A percentile compares a stretch with the other conserved stretches of the same genome.
Conservation (phyloP, 2,329 filamentous ascomycete species). For the Penicillium crustosum region DNA sequence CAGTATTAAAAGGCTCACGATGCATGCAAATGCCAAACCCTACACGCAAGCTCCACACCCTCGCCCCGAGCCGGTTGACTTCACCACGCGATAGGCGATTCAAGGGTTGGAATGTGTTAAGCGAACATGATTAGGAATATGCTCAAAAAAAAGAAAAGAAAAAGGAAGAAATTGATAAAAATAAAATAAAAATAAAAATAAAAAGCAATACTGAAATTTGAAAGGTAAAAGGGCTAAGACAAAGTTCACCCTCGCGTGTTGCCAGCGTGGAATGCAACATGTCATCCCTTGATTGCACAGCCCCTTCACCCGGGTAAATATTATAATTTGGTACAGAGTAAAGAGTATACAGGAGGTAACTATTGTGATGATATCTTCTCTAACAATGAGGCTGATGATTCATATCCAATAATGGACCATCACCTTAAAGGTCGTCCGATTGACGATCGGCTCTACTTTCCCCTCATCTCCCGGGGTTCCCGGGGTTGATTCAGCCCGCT, state of each 20-base stretch:
- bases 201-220: background rate
- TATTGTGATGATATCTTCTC: background rate
- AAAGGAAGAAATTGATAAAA: background rate
- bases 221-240: background rate
- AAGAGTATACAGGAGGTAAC: background rate
- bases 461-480: background rate
- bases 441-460: background rate
- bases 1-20: conserved; percentile 3
- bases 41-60: conserved; percentile 9
- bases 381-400: background rate
- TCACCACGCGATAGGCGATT: conserved; percentile 10
- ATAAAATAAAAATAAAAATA: background rate
- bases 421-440: background rate
- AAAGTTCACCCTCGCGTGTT: conserved; percentile 15
- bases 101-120: conserved; percentile 17
- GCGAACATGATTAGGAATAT: conserved; percentile 2
- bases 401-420: background rate
- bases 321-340: background rate
- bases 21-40: conserved; percentile 12
- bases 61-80: conserved; percentile 12
- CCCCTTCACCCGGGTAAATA: conserved; percentile 10
- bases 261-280: conserved; percentile 24
- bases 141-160: background rate
- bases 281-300: conserved; percentile 30
- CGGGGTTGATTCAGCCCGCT: conserved; percentile 1